A percentile compares a stretch with the other conserved stretches of the same genome.
Evolutionary conservation across 352 stramenopile species (phyloP).

Genomic region (Plasmopara muralis): DNA sequence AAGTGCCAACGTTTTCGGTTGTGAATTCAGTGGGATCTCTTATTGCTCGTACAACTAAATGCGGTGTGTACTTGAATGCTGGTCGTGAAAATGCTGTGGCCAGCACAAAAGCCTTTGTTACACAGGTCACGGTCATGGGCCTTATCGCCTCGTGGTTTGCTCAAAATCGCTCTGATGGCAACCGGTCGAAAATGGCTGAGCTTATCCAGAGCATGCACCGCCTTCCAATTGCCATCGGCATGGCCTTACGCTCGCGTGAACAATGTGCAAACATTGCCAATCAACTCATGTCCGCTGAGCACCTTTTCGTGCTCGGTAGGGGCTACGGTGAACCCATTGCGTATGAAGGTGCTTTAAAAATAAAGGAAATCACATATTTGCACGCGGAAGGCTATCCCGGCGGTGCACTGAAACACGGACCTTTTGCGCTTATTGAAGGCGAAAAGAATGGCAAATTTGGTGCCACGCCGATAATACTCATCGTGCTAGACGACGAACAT

Average conservation of each 20-base stretch:
- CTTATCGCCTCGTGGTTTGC: constrained; percentile 89
- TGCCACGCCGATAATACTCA: constrained; percentile 95
- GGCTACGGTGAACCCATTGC: constrained; percentile 93
- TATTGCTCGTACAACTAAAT: constrained; percentile 91
- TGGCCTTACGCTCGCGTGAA: constrained; percentile 91
- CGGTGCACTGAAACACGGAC: constrained; percentile 97
- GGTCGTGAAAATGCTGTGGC: constrained; percentile 97
- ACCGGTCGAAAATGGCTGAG: constrained; percentile 80
- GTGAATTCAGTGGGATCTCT: constrained; percentile 97
- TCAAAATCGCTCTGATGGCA: constrained; percentile 79
- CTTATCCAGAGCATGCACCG: constrained; percentile 95
- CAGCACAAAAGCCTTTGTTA: constrained; percentile 99
- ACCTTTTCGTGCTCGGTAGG: constrained; percentile 94
- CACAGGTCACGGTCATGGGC: constrained; percentile 90
- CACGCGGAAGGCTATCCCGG: constrained; percentile 97
- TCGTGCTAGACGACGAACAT: constrained; percentile 97
- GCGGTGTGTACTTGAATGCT: constrained; percentile 97
- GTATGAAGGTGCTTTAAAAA: constrained; percentile 97
- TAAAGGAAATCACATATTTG: constrained; percentile 99
- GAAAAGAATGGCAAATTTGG: constrained; percentile 90
- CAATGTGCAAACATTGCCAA: constrained; percentile 89
- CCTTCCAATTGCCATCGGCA: constrained; percentile 96
- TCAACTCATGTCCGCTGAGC: constrained; percentile 84
- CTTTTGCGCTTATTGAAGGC: constrained; percentile 97
- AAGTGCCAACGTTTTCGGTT: constrained; percentile 88